Conservation (phyloP, 1,284 basidiomycete species). For the Fistulina hepatica region DNA sequence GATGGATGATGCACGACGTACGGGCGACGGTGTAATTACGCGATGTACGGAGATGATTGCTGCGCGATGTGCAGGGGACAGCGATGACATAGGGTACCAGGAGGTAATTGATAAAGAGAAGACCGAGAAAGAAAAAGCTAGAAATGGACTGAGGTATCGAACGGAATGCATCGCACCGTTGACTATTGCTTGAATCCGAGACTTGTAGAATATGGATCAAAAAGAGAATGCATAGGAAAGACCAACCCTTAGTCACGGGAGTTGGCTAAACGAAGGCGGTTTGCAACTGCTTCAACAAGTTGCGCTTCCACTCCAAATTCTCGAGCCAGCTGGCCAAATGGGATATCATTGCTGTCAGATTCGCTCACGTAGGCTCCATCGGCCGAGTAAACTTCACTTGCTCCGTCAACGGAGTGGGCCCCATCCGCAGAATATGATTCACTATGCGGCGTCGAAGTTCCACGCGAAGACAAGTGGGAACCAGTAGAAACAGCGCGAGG, state of each 20-base stretch:
- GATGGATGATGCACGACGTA: conserved; percentile 8
- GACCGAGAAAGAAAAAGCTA: not conserved
- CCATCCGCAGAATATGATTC: not conserved
- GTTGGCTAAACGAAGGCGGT: conserved; percentile 30
- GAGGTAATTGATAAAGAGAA: not conserved
- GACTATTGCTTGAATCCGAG: not conserved
- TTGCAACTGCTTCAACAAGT: conserved; percentile 55
- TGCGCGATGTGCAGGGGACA: not conserved
- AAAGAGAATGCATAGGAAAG: not conserved
- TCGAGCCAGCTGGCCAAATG: conserved; percentile 45
- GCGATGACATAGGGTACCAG: too few species aligned
- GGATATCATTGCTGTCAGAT: conserved; percentile 13
- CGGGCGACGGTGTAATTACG: not conserved
- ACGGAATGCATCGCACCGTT: not conserved
- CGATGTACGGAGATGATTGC: not conserved
- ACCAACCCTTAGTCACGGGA: not conserved
- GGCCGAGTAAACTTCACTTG: not conserved
- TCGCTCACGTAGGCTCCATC: conserved; percentile 9
- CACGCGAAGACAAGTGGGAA: conserved; percentile 10
- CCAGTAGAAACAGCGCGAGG: conserved; percentile 6
- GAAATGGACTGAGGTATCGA: not conserved
- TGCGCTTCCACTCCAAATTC: conserved; percentile 65
- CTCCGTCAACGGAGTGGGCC: conserved; percentile 2
- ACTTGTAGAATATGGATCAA: not conserved
- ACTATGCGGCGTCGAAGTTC: not conserved